Evolutionary conservation across 176 grass and related monocot species (phyloP).

Genomic region (Eleusine coracana): DNA sequence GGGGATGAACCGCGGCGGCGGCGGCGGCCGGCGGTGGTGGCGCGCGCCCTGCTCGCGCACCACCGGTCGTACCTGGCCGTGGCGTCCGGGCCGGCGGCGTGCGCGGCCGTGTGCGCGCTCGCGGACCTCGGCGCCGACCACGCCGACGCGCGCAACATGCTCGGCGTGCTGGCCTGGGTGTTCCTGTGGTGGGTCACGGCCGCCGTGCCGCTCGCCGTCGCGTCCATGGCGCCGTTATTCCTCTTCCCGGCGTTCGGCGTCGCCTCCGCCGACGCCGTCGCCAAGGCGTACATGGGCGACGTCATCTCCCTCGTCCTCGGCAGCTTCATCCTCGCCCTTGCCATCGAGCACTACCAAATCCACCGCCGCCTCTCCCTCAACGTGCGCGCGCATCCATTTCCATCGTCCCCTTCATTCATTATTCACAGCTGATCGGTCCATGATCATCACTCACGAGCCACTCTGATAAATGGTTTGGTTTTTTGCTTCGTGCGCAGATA

Average conservation of each 20-base stretch:
- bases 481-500: constrained; percentile 38
- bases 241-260: constrained; percentile 83
- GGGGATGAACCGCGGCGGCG: not conserved
- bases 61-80: constrained; percentile 46
- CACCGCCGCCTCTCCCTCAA: constrained; percentile 88
- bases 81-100: constrained; percentile 57
- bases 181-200: constrained; percentile 92
- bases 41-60: constrained; percentile 45
- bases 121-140: constrained; percentile 47
- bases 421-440: not conserved
- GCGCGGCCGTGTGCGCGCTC: constrained; percentile 49
- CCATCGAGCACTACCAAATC: constrained; percentile 90
- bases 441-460: not conserved
- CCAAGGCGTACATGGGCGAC: constrained; percentile 90
- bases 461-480: not conserved
- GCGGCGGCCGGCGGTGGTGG: not conserved
- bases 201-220: constrained; percentile 84
- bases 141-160: constrained; percentile 72
- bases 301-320: constrained; percentile 94
- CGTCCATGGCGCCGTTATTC: constrained; percentile 90
- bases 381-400: constrained; percentile 14
- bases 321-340: constrained; percentile 94
- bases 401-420: too few relatives aligned
- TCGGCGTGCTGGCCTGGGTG: constrained; percentile 77
- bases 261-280: constrained; percentile 56